Evolutionary conservation across 495 filamentous ascomycete species (phyloP), one percentile per base, ranked within the genome.

Genomic region (Hamigera avellanea): DNA sequence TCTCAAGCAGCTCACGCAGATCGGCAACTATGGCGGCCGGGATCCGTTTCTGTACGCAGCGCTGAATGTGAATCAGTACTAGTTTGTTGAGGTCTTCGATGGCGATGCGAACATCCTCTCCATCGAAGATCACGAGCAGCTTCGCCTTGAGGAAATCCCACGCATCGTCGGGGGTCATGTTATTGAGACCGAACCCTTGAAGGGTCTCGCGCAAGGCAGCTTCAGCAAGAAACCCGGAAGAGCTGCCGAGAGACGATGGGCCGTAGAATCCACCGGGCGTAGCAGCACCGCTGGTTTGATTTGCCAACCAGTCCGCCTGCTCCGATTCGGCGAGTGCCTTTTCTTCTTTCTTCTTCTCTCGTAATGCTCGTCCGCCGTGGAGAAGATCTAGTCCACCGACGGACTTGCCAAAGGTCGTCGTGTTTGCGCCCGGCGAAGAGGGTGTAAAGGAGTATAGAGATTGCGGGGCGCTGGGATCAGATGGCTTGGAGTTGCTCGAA

Each of bases 81-180:
- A 95, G 72, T 29, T 80, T 76, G 52, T 99, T 99, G 41, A 96
- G 74, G 48, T 96, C 93, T 53, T 99, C 93, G 13, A 99, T 81
- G 0, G 89, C 86, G 30, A 88, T 70, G 10, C 85, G 73, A 4
- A 95, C 68, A 43, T 94, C 83, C 46, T 95, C 93, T 8, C 84
- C 88, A 45, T 95, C 84, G 49, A 99, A 99, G 10, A 95, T 78
- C 32, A 84, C 75, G 8, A 96, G 67, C n/a, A 96, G 52, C 41
- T 86, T 86, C 0, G 82, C 80, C 45, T 89, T 91, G n/a, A 99
- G 59, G 39, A 86, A 83, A 16, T 88, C 85, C 93, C 93, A 99
- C 6, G 87, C 89, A 53, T 95, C 87, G 45, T 99, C 91, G 1
- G 81, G 67, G 4, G 73, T 75, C 76, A 95, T 80, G 44, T 84